A percentile compares a stretch with the other conserved stretches of the same genome.
Evolutionary conservation across 2,329 filamentous ascomycete species (phyloP).

Genomic region (Venturiaceae sp.): DNA sequence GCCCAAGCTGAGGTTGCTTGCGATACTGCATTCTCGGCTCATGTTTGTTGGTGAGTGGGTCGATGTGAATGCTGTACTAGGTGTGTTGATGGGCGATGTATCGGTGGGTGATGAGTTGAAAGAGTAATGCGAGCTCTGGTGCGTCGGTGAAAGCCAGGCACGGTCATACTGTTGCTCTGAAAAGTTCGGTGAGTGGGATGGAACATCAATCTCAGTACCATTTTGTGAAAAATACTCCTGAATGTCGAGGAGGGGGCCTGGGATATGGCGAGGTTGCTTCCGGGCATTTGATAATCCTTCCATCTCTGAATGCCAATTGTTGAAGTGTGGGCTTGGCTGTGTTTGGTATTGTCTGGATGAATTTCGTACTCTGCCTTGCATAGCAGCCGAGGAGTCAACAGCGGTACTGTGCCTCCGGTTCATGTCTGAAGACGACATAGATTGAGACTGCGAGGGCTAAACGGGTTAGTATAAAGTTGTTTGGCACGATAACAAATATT

Average conservation of each 20-base stretch:
- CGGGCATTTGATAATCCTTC: not conserved
- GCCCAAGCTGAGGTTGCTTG: not conserved
- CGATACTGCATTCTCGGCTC: slow-evolving; percentile 1
- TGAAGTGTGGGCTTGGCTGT: not conserved
- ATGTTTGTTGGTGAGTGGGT: not conserved
- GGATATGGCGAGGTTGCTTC: not conserved
- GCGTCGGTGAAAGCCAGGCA: not conserved
- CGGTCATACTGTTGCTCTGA: not conserved
- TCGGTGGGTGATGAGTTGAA: not conserved
- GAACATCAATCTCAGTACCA: not conserved
- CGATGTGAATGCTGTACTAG: not conserved
- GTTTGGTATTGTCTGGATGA: not conserved
- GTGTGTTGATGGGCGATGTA: not conserved
- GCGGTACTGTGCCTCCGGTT: not conserved
- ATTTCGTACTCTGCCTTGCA: not conserved
- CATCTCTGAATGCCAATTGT: not conserved
- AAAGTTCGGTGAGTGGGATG: not conserved
- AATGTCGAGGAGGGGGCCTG: not conserved
- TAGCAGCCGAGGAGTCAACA: not conserved
- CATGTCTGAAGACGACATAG: not conserved
- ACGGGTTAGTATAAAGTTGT: not conserved
- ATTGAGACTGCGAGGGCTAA: not conserved
- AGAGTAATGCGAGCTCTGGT: not conserved
- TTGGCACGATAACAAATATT: not conserved
- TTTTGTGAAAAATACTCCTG: not conserved